These are phyloP conservation scores for Arthrinium phaeospermum DNA, from an alignment of 2,329 filamentous ascomycete species.

Conservation along the genomic window DNA sequence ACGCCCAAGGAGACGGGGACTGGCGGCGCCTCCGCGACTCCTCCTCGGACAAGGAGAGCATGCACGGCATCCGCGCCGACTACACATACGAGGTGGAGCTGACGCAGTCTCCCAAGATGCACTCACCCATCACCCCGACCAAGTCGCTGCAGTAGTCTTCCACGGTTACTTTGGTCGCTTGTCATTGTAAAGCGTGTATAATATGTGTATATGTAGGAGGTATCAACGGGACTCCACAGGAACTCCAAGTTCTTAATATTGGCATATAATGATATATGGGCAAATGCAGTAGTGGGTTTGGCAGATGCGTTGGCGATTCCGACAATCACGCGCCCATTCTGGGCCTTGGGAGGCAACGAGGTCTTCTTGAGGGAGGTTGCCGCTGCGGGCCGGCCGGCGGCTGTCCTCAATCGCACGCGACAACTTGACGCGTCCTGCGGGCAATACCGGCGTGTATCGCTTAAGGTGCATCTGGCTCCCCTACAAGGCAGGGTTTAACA, in stretches of 20 bases:
- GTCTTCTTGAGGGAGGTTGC: no score
- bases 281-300: neutral
- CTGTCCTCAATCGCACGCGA: neutral
- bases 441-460: neutral
- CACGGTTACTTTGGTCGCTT: neutral
- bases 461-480: neutral
- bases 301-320: neutral
- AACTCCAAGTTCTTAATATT: neutral
- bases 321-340: neutral
- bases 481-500: neutral
- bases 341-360: neutral
- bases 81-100: constrained; percentile 26
- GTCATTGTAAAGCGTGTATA: neutral
- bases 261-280: neutral
- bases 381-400: neutral
- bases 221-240: neutral
- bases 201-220: neutral
- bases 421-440: neutral
- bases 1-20: constrained; percentile 19
- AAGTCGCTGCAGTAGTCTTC: neutral
- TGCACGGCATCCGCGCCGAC: constrained; percentile 24
- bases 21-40: constrained; percentile 17
- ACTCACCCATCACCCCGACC: neutral
- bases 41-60: constrained; percentile 16
- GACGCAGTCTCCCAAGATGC: constrained; percentile 18